Evolutionary conservation across 2,329 filamentous ascomycete species (phyloP), one percentile per base, ranked within the genome.

Genomic region (Penicillium oxalicum): DNA sequence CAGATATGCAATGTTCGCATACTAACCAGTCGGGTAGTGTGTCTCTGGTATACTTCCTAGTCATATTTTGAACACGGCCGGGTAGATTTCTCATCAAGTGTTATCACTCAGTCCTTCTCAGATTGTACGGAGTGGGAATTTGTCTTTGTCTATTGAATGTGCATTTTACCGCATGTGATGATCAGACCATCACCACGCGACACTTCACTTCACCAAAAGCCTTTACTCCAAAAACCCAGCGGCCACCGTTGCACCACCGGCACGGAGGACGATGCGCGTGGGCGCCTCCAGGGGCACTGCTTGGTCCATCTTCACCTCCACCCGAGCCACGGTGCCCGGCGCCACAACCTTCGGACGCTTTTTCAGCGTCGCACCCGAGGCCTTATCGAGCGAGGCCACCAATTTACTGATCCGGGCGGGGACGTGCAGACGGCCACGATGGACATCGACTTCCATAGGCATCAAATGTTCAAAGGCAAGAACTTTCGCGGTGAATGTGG

Each of bases 391-490:
- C 2, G 83, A 77, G 0, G 86, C 87, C 7, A 86, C 71, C 55
- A 97, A 77, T 53, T 82, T 79, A 45, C 78, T 77, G 36, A 98
- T 86, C 41, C 81, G 80, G 0, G 87, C 93, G 0, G 88, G 78
- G 0, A 84, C 82, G 66, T 95, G 87, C 44, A 97, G 71, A 7
- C 90, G 79, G 0, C 93, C 93, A 18, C 89, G 77, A 66, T 96
- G 91, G 7, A 98, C 82, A 61, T 97, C 91, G 8, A 97, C 81
- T 25, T 82, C 81, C 81, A 91, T 93, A 0, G 91, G 91, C 70
- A 91, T 85, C 12, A 98, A 71, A 54, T 91, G 85, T 52, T 95
- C 89, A 61, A 97, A 95, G 0, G 91, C 89, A 48, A 96, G 78
- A 9, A 93, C 83, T 69, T 95, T 95, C 52, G 87, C 82, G 1